Conservation (phyloP, 2,329 filamentous ascomycete genomes). For the Apiospora saccharicola region DNA sequence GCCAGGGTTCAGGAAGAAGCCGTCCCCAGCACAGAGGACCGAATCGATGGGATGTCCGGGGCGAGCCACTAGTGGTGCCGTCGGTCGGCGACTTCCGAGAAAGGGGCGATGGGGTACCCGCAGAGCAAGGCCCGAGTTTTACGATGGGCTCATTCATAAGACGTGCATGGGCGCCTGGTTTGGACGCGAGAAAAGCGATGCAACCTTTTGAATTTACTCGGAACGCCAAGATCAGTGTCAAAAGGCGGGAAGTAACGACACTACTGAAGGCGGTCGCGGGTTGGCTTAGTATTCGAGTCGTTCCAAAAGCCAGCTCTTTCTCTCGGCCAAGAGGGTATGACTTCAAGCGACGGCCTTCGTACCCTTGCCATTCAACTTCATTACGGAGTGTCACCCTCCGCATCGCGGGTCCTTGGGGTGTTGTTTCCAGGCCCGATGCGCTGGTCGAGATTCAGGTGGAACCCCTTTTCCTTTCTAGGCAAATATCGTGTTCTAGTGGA, state of each 20-base stretch:
- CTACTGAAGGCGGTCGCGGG: background rate
- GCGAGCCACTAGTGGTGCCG: background rate
- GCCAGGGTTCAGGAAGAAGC: background rate
- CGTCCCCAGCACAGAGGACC: background rate
- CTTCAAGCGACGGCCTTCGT: too few relatives aligned
- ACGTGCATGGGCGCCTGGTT: too few relatives aligned
- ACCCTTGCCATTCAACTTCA: too few relatives aligned
- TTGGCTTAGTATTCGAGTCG: too few relatives aligned
- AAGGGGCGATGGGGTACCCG: background rate
- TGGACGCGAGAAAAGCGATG: background rate
- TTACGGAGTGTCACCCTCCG: too few relatives aligned
- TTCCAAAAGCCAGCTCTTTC: background rate
- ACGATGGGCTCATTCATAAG: background rate
- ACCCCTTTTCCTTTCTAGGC: too few relatives aligned
- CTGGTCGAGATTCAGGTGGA: too few relatives aligned
- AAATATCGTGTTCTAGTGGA: too few relatives aligned
- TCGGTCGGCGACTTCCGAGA: background rate
- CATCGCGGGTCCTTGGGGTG: too few relatives aligned
- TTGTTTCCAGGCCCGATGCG: too few relatives aligned
- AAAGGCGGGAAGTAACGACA: background rate
- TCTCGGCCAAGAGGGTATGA: too few relatives aligned
- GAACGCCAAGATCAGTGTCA: conserved; percentile 8
- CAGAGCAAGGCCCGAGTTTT: background rate
- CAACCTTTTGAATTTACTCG: background rate
- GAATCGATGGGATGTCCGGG: background rate